phyloP scores from a whole-genome alignment of 2,329 filamentous ascomycete genomes.

The Dactylellina leptospora region DNA sequence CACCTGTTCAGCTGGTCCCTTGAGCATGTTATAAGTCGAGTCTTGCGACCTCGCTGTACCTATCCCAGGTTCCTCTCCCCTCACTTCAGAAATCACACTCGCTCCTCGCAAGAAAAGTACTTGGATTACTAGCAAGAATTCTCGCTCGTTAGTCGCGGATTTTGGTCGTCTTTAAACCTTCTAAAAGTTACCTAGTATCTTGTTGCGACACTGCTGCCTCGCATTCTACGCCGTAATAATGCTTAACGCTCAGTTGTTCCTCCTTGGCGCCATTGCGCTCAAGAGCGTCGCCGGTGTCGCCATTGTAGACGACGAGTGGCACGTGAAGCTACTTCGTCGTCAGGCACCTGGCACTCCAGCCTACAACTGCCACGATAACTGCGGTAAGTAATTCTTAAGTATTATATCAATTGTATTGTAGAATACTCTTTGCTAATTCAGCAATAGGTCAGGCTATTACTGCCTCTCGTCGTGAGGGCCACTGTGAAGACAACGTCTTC shows the following conservation, averaged over 20 bases:
- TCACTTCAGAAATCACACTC: constrained; percentile 28
- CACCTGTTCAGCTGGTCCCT: constrained; percentile 6
- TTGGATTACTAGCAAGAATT: constrained; percentile 15
- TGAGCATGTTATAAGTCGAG: constrained; percentile 38
- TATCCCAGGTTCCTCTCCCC: constrained; percentile 11
- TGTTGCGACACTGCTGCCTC: constrained; percentile 31
- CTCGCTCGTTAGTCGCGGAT: constrained; percentile 46
- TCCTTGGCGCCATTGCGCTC: constrained; percentile 42
- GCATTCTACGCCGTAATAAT: constrained; percentile 19
- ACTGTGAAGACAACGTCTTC: constrained; percentile 62
- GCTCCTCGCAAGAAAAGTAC: constrained; percentile 21
- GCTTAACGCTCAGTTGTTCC: constrained; percentile 39
- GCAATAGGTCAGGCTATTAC: constrained; percentile 59
- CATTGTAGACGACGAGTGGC: constrained; percentile 49
- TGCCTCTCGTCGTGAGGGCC: constrained; percentile 59
- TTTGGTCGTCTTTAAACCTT: constrained; percentile 21
- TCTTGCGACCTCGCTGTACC: constrained; percentile 34
- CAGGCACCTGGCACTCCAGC: constrained; percentile 63
- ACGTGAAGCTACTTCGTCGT: constrained; percentile 60
- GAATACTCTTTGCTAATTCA: background rate
- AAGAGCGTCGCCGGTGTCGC: constrained; percentile 36
- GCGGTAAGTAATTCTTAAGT: constrained; percentile 61
- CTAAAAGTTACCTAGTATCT: constrained; percentile 29
- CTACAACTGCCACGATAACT: constrained; percentile 66
- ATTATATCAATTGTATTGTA: background rate